Conservation (phyloP, 352 stramenopile genomes). For the Pythium aphanidermatum region DNA sequence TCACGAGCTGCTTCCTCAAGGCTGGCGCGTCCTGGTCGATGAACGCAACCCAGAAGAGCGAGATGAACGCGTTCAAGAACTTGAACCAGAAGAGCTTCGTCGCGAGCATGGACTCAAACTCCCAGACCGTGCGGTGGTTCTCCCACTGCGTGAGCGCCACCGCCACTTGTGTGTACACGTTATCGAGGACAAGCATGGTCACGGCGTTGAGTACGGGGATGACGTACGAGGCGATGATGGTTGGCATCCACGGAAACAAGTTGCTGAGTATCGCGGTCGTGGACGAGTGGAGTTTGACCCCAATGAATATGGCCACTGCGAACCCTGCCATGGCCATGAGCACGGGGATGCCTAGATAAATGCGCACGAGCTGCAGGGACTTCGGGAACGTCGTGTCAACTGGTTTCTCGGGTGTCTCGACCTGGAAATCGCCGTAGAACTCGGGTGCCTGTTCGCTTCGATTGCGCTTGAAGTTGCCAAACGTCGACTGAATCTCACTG, state of each 20-base stretch:
- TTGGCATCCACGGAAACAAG: constrained; percentile 33
- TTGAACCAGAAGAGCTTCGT: constrained; percentile 80
- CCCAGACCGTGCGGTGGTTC: constrained; percentile 72
- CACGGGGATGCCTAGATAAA: constrained; percentile 51
- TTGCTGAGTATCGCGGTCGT: constrained; percentile 21
- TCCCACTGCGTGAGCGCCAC: constrained; percentile 59
- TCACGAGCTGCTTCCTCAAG: constrained; percentile 58
- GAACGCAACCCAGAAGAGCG: constrained; percentile 75
- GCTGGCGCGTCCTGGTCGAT: constrained; percentile 40
- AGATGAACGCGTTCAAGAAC: constrained; percentile 79
- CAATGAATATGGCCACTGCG: constrained; percentile 53
- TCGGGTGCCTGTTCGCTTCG: constrained; percentile 35
- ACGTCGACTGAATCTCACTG: constrained; percentile 67
- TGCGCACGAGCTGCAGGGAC: constrained; percentile 46
- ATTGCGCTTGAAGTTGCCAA: constrained; percentile 70
- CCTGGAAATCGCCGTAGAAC: constrained; percentile 72
- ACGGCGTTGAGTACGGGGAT: constrained; percentile 60
- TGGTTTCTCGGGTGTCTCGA: constrained; percentile 35
- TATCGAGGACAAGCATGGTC: constrained; percentile 67
- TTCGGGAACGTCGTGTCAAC: constrained; percentile 55
- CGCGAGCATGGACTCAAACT: constrained; percentile 74
- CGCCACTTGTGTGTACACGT: constrained; percentile 61
- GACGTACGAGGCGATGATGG: constrained; percentile 37
- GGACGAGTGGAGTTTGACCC: constrained; percentile 33
- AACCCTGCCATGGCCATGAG: constrained; percentile 46